Conservation (phyloP, 306 rosid genomes). For the Vigna hirtella region DNA sequence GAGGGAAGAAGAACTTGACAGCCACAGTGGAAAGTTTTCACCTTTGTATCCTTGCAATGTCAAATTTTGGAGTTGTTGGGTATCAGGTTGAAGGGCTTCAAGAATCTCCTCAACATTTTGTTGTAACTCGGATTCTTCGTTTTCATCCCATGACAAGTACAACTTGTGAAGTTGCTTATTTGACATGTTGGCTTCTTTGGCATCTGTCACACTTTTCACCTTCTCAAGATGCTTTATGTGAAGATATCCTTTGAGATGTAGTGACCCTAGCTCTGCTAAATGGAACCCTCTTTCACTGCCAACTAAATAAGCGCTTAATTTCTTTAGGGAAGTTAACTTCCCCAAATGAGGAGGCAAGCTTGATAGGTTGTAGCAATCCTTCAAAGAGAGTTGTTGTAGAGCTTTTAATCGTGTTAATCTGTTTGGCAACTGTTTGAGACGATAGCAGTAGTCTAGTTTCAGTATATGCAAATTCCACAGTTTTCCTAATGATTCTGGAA, state of each 20-base stretch:
- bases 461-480: slow-evolving; percentile 36
- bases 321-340: slow-evolving; percentile 12
- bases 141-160: not conserved
- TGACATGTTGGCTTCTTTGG: slow-evolving; percentile 7
- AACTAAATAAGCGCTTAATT: not conserved
- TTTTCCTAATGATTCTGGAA: slow-evolving; percentile 27
- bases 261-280: slow-evolving; percentile 24
- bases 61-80: slow-evolving; percentile 22
- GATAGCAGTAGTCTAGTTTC: accelerated
- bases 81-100: slow-evolving; percentile 41
- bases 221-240: slow-evolving; percentile 38
- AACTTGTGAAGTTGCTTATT: not conserved
- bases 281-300: slow-evolving; percentile 27
- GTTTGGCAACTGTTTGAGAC: slow-evolving; percentile 1
- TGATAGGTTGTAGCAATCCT: not conserved
- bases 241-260: slow-evolving; percentile 41
- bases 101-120: slow-evolving; percentile 38
- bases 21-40: slow-evolving; percentile 33
- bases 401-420: slow-evolving; percentile 11
- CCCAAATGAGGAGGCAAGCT: slow-evolving; percentile 11
- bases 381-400: slow-evolving; percentile 22
- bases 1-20: slow-evolving; percentile 6
- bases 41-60: not conserved
- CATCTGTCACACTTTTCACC: slow-evolving; percentile 6
- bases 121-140: not conserved